Percentiles rank a stretch among this genome's conserved stretches.
Evolutionary conservation across 2,329 filamentous ascomycete species (phyloP).

Genomic region (Fusarium clavum): DNA sequence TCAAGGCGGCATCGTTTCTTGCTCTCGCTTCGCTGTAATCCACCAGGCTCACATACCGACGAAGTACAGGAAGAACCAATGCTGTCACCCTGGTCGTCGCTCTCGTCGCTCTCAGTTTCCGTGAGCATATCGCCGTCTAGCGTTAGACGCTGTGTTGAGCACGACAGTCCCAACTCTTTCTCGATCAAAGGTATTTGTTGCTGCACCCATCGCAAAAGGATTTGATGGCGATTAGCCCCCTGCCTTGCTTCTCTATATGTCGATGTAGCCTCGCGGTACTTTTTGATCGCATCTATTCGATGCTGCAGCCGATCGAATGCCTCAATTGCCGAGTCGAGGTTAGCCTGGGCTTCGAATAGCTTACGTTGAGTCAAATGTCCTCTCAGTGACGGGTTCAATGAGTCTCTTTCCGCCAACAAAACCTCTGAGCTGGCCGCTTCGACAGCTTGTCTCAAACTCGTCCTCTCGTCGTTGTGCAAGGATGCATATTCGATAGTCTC

Average conservation of each 20-base stretch:
- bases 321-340: conserved; percentile 31
- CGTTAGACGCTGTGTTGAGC: not conserved
- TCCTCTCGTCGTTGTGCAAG: conserved; percentile 3
- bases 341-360: conserved; percentile 25
- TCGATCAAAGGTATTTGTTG: conserved; percentile 37
- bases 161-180: conserved; percentile 22
- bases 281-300: conserved; percentile 19
- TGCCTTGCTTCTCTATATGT: conserved; percentile 27
- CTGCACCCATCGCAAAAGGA: conserved; percentile 37
- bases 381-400: conserved; percentile 26
- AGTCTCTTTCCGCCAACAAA: conserved; percentile 37
- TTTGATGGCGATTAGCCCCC: conserved; percentile 28
- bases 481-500: conserved; percentile 8
- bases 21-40: conserved; percentile 11
- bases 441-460: conserved; percentile 16
- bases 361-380: conserved; percentile 15
- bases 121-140: not conserved
- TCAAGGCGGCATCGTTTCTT: conserved; percentile 27
- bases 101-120: conserved; percentile 17
- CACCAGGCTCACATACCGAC: not conserved
- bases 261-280: conserved; percentile 15
- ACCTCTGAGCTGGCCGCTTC: conserved; percentile 32
- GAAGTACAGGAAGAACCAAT: not conserved
- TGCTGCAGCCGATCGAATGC: conserved; percentile 25
- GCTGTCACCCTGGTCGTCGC: conserved; percentile 1